A percentile compares a stretch with the other conserved stretches of the same genome.
Conservation (phyloP, 2,329 filamentous ascomycete genomes). For the Phialophora chinensis region DNA sequence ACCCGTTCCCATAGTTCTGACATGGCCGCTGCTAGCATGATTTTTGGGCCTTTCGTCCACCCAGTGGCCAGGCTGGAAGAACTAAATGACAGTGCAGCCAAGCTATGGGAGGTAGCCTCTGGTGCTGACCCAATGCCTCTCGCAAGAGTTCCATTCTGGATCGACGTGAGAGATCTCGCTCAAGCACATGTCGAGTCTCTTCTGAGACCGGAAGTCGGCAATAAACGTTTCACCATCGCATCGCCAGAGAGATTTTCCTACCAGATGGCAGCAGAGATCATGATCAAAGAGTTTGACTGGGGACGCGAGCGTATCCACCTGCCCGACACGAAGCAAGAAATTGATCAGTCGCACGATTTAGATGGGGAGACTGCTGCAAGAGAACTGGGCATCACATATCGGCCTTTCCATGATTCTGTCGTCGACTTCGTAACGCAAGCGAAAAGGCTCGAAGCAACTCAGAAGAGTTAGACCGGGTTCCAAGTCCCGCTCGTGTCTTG, state of each 20-base stretch:
- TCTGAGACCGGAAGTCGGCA: slow-evolving; percentile 48
- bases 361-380: slow-evolving; percentile 22
- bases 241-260: slow-evolving; percentile 56
- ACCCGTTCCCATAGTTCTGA: background rate
- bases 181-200: slow-evolving; percentile 56
- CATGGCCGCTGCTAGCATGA: slow-evolving; percentile 40
- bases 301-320: slow-evolving; percentile 16
- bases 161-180: slow-evolving; percentile 54
- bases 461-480: background rate
- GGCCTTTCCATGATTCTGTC: slow-evolving; percentile 25
- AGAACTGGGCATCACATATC: slow-evolving; percentile 23
- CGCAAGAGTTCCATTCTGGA: background rate
- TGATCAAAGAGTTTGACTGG: slow-evolving; percentile 50
- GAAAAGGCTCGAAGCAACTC: background rate
- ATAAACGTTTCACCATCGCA: slow-evolving; percentile 51
- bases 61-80: slow-evolving; percentile 45
- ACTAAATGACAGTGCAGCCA: slow-evolving; percentile 53
- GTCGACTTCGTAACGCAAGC: slow-evolving; percentile 26
- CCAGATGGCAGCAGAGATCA: slow-evolving; percentile 52
- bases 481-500: background rate
- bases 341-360: slow-evolving; percentile 19
- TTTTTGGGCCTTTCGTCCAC: slow-evolving; percentile 53
- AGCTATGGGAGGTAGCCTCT: slow-evolving; percentile 46
- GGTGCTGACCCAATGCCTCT: background rate
- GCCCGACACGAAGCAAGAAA: slow-evolving; percentile 11